Conservation (phyloP, 106 monocot species). For the Dendrobium nobile region DNA sequence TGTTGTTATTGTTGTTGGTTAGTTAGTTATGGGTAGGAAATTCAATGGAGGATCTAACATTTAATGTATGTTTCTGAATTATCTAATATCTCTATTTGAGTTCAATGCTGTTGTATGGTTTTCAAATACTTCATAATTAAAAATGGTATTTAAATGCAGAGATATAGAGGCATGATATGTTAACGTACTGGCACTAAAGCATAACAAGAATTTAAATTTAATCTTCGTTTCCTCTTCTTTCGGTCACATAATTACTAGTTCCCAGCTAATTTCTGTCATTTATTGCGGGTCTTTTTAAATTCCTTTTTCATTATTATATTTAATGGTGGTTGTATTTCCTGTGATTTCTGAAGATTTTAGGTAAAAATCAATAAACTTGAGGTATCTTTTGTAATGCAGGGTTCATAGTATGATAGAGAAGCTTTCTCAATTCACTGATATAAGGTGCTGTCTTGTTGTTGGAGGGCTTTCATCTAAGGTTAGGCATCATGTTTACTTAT, state of each 20-base stretch:
- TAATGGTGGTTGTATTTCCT: not conserved
- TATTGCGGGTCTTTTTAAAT: not conserved
- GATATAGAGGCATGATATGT: not conserved
- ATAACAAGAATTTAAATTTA: not conserved
- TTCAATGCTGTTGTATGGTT: not conserved
- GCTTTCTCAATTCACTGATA: conserved; percentile 91
- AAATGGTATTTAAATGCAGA: not conserved
- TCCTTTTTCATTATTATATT: not conserved
- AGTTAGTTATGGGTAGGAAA: not conserved
- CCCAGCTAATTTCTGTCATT: not conserved
- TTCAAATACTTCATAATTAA: not conserved
- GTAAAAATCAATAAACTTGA: not conserved
- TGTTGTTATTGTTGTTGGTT: no score
- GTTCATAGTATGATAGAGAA: conserved; percentile 97
- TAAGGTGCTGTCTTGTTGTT: conserved; percentile 93
- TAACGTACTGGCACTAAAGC: not conserved
- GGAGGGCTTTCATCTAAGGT: conserved; percentile 97
- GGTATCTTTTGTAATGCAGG: conserved; percentile 33
- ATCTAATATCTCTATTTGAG: no score
- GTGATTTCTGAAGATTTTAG: not conserved
- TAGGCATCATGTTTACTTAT: conserved; percentile 9
- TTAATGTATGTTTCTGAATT: not conserved
- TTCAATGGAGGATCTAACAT: not conserved
- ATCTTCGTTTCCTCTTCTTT: not conserved
- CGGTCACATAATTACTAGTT: not conserved